Evolutionary conservation across 371 early-diverging fungal genomes (phyloP), one percentile per base, ranked within the genome.

Genomic region (Sporodiniella umbellata): DNA sequence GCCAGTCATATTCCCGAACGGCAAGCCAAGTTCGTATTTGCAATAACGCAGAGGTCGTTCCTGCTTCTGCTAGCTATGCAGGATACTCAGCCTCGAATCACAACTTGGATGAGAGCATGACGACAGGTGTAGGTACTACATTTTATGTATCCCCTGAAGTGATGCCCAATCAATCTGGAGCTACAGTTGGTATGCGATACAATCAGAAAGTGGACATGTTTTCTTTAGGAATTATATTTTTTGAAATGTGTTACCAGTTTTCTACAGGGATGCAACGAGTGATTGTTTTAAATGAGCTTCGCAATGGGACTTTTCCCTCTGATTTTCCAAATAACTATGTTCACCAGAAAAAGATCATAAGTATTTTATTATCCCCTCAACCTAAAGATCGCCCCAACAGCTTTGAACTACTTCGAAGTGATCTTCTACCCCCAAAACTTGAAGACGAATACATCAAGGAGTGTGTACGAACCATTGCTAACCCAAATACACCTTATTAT

Each of bases 361-460:
- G 58, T 8, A 72, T 78, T 38, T 68, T 97, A 37, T 58, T 95
- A 26, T 81, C 78, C 17, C 93, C 94, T 50, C 77, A 79, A 40
- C 88, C 95, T 3, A 86, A 87, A 43, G 81, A 88, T 51, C 81
- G 97, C 12, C 93, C 91, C 11, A 88, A 89, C 28, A 90, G 91
- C 44, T 75, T 84, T 33, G 93, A 96, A 56, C 68, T 97, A 14
- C 70, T 95, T 12, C 83, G 85, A 53, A 84, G 87, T 63, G 87
- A 87, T 31, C 50, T 85, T 19, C 60, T 95, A 26, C 95, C 95
- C 10, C 86, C 93, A 3, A 86, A 88, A 52, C 69, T 94, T 53
- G 96, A 95, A 58, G 94, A 95, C 64, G 94, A 94, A 64, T 89
- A 93, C 56, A 81, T 96, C 49, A 83, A 86, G 35, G 96, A 96